These are phyloP conservation scores for Coprinopsis cinerea DNA, from an alignment of 768 basidiomycete species.

Conservation along the genomic window DNA sequence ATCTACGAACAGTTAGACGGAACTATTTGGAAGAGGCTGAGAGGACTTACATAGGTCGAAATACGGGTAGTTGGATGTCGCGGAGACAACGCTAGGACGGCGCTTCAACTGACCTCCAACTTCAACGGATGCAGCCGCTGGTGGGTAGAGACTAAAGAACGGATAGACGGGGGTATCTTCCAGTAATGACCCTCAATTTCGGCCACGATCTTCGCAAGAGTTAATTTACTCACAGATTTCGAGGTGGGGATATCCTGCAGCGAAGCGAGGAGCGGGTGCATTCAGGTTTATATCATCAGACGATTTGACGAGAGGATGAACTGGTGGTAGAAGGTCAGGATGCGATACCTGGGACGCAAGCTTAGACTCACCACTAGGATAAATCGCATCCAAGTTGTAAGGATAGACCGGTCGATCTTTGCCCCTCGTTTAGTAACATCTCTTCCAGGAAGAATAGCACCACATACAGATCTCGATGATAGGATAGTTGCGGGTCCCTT, in stretches of 20 bases:
- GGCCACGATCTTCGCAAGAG: too few relatives aligned
- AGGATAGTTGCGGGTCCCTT: slow-evolving; percentile 5
- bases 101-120: neutral
- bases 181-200: too few relatives aligned
- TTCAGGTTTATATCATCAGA: too few relatives aligned
- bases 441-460: neutral
- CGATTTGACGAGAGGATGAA: too few relatives aligned
- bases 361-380: slow-evolving; percentile 3
- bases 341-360: neutral
- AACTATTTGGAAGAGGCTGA: too few relatives aligned
- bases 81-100: neutral
- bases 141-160: slow-evolving; percentile 9
- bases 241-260: slow-evolving; percentile 2
- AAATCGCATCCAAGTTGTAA: slow-evolving; percentile 9
- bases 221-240: slow-evolving; percentile 14
- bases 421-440: neutral
- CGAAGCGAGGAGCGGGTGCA: neutral
- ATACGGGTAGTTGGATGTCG: neutral
- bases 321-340: neutral
- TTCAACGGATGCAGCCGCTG: neutral
- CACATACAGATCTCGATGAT: neutral
- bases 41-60: slow-evolving; percentile 14
- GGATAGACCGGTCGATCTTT: slow-evolving; percentile 15
- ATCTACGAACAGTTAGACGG: neutral
- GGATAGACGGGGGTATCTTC: slow-evolving; percentile 10